A percentile compares a stretch with the other conserved stretches of the same genome.
phyloP scores from a whole-genome alignment of 345 rosid species.

The Sonneratia alba region DNA sequence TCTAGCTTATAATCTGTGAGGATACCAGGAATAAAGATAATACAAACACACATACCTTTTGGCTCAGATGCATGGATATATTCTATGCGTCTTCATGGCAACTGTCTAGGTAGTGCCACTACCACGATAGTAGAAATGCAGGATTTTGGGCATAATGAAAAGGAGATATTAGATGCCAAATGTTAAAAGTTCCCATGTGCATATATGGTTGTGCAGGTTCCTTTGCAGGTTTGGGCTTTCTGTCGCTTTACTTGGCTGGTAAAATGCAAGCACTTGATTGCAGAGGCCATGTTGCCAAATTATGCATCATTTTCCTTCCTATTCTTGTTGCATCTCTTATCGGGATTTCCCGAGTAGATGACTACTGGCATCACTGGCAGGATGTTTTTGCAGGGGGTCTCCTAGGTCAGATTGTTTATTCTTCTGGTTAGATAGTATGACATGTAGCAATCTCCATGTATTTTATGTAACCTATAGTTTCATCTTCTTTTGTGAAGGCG shows the following conservation, averaged over 20 bases:
- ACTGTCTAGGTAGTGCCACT: too few species aligned
- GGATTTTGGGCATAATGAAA: neutral
- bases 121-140: neutral
- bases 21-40: neutral
- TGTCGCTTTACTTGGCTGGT: slow-evolving; percentile 66
- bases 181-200: neutral
- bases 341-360: slow-evolving; percentile 74
- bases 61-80: neutral
- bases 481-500: slow-evolving; percentile 3
- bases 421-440: neutral
- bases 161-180: neutral
- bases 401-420: slow-evolving; percentile 26
- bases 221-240: slow-evolving; percentile 69
- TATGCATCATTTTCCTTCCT: slow-evolving; percentile 56
- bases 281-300: slow-evolving; percentile 71
- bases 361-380: slow-evolving; percentile 88
- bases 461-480: neutral
- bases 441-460: neutral
- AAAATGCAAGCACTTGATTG: slow-evolving; percentile 58
- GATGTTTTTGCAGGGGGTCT: slow-evolving; percentile 77
- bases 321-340: slow-evolving; percentile 63
- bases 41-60: too few species aligned
- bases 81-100: neutral
- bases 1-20: neutral
- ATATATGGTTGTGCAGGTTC: slow-evolving; percentile 43